Conservation (phyloP, 108 stramenopile species). For the Mediolabrus comicus region DNA sequence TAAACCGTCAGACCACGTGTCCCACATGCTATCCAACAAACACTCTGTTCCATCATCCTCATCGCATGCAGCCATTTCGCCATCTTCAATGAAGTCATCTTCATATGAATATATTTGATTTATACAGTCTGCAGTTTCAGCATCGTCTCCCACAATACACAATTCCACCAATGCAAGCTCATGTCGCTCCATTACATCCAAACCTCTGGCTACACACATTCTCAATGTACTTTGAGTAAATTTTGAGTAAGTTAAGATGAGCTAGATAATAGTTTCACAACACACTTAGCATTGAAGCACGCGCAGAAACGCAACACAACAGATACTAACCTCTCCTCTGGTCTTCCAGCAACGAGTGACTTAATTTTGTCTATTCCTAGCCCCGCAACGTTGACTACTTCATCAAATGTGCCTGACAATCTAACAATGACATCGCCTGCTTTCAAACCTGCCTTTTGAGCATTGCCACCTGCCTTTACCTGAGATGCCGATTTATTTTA, state of each 20-base stretch:
- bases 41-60: conserved; percentile 53
- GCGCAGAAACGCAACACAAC: no score
- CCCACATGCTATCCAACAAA: conserved; percentile 55
- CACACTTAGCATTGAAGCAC: no score
- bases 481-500: neutral
- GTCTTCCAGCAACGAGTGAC: conserved; percentile 44
- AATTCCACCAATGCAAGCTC: conserved; percentile 69
- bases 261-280: no score
- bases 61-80: conserved; percentile 26
- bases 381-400: conserved; percentile 42
- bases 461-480: conserved; percentile 58
- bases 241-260: no score
- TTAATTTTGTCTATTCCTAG: conserved; percentile 53
- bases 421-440: conserved; percentile 79
- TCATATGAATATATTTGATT: conserved; percentile 15
- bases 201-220: conserved; percentile 51
- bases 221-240: conserved; percentile 47
- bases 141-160: conserved; percentile 50
- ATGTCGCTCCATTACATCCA: conserved; percentile 64
- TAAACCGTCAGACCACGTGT: conserved; percentile 59
- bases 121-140: conserved; percentile 31
- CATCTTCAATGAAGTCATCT: conserved; percentile 14
- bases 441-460: conserved; percentile 57
- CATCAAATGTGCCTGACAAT: conserved; percentile 61
- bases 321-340: no score